A percentile compares a stretch with the other conserved stretches of the same genome.
phyloP scores from a whole-genome alignment of 345 rosid genomes.

The Camelina laxa region DNA sequence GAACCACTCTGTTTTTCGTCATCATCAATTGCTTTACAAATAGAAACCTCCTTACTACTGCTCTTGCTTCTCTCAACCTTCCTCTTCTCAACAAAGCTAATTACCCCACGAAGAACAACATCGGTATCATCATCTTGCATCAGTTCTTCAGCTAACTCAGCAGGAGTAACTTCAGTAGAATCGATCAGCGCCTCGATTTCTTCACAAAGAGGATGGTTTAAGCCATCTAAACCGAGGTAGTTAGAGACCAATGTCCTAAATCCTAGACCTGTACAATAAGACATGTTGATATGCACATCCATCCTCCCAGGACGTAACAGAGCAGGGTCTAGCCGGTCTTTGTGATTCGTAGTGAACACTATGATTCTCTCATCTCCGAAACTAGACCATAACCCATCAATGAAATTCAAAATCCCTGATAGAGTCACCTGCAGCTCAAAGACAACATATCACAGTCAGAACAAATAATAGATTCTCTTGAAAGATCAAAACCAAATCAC shows the following conservation, averaged over 20 bases:
- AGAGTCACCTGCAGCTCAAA: conserved; percentile 36
- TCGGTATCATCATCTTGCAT: conserved; percentile 55
- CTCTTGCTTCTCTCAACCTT: conserved; percentile 33
- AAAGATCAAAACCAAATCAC: neutral
- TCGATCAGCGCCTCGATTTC: conserved; percentile 50
- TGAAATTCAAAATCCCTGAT: conserved; percentile 46
- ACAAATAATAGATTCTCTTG: neutral
- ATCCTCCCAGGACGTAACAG: conserved; percentile 49
- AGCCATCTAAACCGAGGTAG: conserved; percentile 43
- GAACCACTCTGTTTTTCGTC: neutral
- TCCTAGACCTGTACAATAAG: conserved; percentile 50
- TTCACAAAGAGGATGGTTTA: conserved; percentile 38
- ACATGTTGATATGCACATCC: conserved; percentile 56
- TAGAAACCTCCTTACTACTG: conserved; percentile 9
- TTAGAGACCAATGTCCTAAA: conserved; percentile 52
- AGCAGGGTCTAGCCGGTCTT: conserved; percentile 45
- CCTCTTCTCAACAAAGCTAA: conserved; percentile 49
- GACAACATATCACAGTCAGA: neutral
- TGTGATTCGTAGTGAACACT: conserved; percentile 47
- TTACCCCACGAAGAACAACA: conserved; percentile 42
- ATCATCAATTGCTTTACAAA: neutral
- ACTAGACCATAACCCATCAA: conserved; percentile 51
- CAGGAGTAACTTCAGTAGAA: conserved; percentile 50
- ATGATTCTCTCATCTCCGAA: conserved; percentile 49
- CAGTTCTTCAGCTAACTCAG: conserved; percentile 57